Percentiles rank a stretch among this genome's conserved stretches.
Evolutionary conservation across 192 early-diverging fungal species (phyloP).

Genomic region (Thamnidium elegans): DNA sequence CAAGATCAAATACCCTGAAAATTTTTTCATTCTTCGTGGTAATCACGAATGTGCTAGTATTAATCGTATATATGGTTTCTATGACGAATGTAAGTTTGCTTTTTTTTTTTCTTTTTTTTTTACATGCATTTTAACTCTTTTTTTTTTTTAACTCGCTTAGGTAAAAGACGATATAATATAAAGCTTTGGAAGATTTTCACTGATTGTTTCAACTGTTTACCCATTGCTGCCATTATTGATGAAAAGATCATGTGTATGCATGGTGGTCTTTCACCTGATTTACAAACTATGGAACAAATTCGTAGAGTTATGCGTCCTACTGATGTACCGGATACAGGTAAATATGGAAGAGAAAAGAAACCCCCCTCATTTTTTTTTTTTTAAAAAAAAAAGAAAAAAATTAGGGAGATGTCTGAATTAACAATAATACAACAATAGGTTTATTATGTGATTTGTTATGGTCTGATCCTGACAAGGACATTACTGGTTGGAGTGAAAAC

Average conservation of each 20-base stretch:
- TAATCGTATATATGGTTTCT: constrained; percentile 94
- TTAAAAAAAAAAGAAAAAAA: not conserved
- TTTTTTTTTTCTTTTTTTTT: no score
- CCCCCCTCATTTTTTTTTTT: no score
- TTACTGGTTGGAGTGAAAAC: constrained; percentile 94
- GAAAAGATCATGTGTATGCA: constrained; percentile 99
- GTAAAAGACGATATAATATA: constrained; percentile 96
- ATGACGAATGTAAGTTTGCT: constrained; percentile 82
- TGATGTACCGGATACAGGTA: constrained; percentile 95
- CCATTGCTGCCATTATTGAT: constrained; percentile 95
- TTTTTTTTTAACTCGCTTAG: constrained; percentile 33
- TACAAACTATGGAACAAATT: constrained; percentile 97
- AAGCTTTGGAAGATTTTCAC: constrained; percentile 99
- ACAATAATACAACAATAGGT: constrained; percentile 42
- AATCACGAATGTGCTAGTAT: constrained; percentile 98
- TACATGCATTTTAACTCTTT: no score
- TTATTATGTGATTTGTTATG: constrained; percentile 93
- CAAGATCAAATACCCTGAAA: constrained; percentile 99
- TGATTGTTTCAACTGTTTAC: constrained; percentile 97
- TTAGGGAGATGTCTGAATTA: not conserved
- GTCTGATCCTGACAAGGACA: constrained; percentile 97
- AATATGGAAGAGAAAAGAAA: not conserved
- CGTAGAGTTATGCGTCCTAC: constrained; percentile 95
- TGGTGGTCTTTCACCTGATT: constrained; percentile 93
- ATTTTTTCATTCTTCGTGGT: constrained; percentile 97